Percentiles rank a stretch among this genome's conserved stretches.
Evolutionary conservation across 345 rosid genomes (phyloP).

Genomic region (Gossypium anomalum): DNA sequence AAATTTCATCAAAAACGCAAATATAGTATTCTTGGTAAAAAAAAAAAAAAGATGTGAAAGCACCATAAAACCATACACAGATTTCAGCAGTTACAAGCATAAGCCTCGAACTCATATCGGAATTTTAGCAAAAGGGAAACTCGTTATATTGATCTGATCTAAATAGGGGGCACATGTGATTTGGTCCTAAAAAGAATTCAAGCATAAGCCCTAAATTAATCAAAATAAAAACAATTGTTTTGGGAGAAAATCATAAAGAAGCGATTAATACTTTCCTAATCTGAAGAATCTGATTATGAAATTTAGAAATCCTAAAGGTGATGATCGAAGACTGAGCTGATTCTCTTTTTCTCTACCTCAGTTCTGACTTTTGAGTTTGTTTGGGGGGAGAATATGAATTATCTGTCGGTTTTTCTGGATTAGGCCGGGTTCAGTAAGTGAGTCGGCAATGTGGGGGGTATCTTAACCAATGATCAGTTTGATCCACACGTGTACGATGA

Average conservation of each 20-base stretch:
- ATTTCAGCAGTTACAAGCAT: neutral
- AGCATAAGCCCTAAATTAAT: neutral
- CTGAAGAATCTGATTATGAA: slow-evolving; percentile 1
- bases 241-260: neutral
- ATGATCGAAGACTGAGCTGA: slow-evolving; percentile 10
- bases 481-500: neutral
- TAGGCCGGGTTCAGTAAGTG: neutral
- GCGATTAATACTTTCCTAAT: slow-evolving; percentile 27
- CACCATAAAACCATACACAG: neutral
- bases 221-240: neutral
- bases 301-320: slow-evolving; percentile 22
- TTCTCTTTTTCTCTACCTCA: neutral
- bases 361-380: neutral
- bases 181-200: neutral
- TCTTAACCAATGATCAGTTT: neutral
- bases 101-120: neutral
- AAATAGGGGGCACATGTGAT: neutral
- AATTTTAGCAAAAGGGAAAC: neutral
- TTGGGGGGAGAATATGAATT: neutral
- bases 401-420: neutral
- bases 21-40: neutral
- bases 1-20: neutral
- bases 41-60: neutral
- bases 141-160: neutral
- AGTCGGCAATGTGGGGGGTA: neutral